Base-by-base conservation (phyloP, 2,329 filamentous ascomycete genomes). In the Drechmeria coniospora region DNA sequence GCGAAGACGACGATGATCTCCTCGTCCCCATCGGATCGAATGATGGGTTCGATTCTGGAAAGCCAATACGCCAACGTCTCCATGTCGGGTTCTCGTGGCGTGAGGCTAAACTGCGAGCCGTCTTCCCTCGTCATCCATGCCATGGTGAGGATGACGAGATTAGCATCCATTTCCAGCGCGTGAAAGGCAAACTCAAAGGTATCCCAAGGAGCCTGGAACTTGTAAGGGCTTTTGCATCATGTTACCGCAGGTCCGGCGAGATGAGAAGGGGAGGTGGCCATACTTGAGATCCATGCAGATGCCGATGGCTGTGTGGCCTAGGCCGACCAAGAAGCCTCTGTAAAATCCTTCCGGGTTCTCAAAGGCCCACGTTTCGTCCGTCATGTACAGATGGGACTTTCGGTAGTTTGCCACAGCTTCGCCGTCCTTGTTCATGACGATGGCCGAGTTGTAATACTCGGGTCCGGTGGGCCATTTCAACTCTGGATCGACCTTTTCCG, bases 51-150 rank as follows among this genome's bases (percentile, higher is more conserved):
- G 4, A 87, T 59, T 0, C 81, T 64, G 12, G 69, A 65, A 0
- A 82, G 57, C 81, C 80, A 87, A 41, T 87, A 87, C 0, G 68
- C 66, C 7, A 87, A 45, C 0, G 79, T 83, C 15, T 80, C 70
- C 52, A 79, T 63, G 37, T 86, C 79, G 0, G 79, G 77, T 27
- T 73, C 66, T 1, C 61, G 45, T 0, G 67, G 68, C 36, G 36
- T 55, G 16, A 39, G 58, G 32, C 42, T 69, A 44, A 57, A 72
- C 6, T 33, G 32, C 12, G 41, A 57, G 2, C 50, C 59, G 40
- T 59, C 63, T 34, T 59, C 70, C 30, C 47, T 57, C 2, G 78
- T 82, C 18, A 80, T 57, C 80, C 79, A 87, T 0, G 81, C 79
- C 80, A 86, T 86, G 4, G 68, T 71, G 0, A 87, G 39, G 19